Base-by-base conservation (phyloP, 2,329 filamentous ascomycete genomes). In the Myriangium duriaei region DNA sequence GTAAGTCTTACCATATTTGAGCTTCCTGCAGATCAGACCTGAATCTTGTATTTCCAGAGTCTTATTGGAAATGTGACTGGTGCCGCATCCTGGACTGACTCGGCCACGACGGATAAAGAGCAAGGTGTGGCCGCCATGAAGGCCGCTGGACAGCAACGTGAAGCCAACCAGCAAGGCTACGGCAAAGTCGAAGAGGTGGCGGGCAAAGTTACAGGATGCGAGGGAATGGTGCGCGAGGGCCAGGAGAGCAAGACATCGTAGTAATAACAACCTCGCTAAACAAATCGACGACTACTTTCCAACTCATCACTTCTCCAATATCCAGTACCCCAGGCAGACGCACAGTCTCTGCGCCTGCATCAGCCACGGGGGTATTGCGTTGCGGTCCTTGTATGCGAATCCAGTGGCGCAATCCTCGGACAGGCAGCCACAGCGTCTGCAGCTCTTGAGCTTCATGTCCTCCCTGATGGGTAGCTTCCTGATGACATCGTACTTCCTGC, bases 171-270 rank as follows among this genome's bases (percentile, higher is more conserved):
- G 30, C 21, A 26, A n/a, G 77, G 77, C 0, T 74, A 69, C 39
- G 79, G 79, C 24, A 73, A 69, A 49, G 64, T 66, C 2, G 79
- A 84, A 54, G 72, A 81, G 61, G 51, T 76, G 33, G 71, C 74
- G 0, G 79, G 79, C 4, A 72, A 71, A 50, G 57, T 70, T 1
- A 68, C 73, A 0, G 78, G 79, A 0, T 83, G 79, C 46, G 73
- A 79, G 55, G 79, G 79, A 0, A 82, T 83, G 79, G 61, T 71
- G 56, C 65, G 68, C 39, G 76, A 80, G 55, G 76, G 76, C 0
- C 63, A 60, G 11, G 65, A 62, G 12, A 76, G 71, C 34, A 52
- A 53, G 51, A 42, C 44, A 39, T 29, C 47, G 36, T 43, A 44
- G 11, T 4, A 11, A 26, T 7, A 24, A 10, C n/a, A n/a, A n/a